These are phyloP conservation scores for Nicotiana knightiana DNA, from an alignment of 257 asterid species.

Conservation along the genomic window DNA sequence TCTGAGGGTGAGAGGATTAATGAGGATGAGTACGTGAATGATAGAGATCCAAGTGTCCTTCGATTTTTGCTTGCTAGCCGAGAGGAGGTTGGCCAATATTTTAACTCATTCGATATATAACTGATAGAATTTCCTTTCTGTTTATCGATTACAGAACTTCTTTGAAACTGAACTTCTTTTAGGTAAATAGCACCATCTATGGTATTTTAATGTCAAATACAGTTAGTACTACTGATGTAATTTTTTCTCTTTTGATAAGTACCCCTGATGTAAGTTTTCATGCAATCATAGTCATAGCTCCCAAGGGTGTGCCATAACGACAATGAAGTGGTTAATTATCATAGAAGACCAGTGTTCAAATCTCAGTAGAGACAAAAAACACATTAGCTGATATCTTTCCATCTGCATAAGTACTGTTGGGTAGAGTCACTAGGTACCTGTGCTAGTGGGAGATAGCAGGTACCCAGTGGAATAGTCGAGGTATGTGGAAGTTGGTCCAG, in stretches of 20 bases:
- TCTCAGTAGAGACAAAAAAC: neutral
- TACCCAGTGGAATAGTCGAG: neutral
- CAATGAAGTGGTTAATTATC: neutral
- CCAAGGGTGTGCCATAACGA: neutral
- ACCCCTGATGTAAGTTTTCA: neutral
- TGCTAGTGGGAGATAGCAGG: neutral
- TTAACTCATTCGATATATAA: constrained; percentile 4
- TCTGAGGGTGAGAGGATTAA: constrained; percentile 81
- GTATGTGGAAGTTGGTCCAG: neutral
- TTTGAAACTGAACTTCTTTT: neutral
- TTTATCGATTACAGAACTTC: neutral
- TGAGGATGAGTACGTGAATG: constrained; percentile 89
- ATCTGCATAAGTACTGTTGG: neutral
- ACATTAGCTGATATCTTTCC: neutral
- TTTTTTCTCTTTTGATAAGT: neutral
- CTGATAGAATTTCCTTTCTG: neutral
- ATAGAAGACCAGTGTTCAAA: neutral
- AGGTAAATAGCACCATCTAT: neutral
- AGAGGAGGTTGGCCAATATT: constrained; percentile 60
- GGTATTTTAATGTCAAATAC: neutral
- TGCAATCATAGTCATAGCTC: neutral
- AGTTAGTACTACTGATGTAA: neutral
- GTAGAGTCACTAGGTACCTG: neutral
- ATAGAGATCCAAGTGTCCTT: constrained; percentile 86
- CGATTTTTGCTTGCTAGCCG: constrained; percentile 97